Conservation (phyloP, 2,329 filamentous ascomycete genomes). For the Talaromyces sp. region DNA sequence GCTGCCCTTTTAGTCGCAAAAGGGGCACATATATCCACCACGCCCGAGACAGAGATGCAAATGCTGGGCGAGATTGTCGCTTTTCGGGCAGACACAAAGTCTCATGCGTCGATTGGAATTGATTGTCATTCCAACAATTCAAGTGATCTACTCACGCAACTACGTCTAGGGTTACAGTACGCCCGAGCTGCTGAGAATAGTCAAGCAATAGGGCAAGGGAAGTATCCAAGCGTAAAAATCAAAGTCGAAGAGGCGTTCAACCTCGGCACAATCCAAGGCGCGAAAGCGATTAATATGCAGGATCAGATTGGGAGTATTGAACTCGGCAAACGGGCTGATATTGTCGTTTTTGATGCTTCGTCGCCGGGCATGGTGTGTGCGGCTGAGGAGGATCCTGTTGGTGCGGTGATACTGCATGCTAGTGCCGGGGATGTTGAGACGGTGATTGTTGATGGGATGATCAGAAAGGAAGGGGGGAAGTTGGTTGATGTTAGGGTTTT, state of each 20-base stretch:
- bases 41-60: conserved; percentile 14
- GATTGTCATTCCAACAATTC: conserved; percentile 13
- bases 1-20: neutral
- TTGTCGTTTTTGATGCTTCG: conserved; percentile 31
- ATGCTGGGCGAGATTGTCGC: conserved; percentile 5
- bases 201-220: neutral
- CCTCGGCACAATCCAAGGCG: conserved; percentile 34
- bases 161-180: neutral
- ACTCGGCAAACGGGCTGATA: conserved; percentile 32
- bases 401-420: conserved; percentile 33
- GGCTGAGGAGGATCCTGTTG: conserved; percentile 29
- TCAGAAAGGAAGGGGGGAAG: neutral
- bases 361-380: conserved; percentile 31
- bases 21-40: neutral
- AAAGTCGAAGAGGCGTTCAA: conserved; percentile 15
- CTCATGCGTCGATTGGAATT: neutral
- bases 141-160: neutral
- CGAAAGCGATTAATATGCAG: conserved; percentile 29
- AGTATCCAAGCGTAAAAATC: neutral
- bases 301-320: conserved; percentile 29
- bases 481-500: neutral
- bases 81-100: neutral
- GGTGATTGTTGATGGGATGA: conserved; percentile 31
- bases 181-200: neutral
- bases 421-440: conserved; percentile 28